Percentiles rank a stretch among this genome's conserved stretches.
phyloP scores from a whole-genome alignment of 768 basidiomycete species.

The Epithele typhae region DNA sequence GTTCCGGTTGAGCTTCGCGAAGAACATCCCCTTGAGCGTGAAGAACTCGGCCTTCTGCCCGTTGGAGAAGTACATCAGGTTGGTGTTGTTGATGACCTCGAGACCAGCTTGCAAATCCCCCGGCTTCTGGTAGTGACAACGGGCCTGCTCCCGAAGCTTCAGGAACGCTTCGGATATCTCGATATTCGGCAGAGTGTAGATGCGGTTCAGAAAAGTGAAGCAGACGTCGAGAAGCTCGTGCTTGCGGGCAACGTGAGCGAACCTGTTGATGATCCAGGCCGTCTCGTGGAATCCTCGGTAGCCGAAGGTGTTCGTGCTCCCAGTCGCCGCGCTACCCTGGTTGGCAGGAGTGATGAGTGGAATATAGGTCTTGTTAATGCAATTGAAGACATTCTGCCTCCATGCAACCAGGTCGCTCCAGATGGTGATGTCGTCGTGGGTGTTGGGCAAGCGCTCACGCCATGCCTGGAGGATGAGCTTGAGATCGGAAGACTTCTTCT shows the following conservation, averaged over 20 bases:
- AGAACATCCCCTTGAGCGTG: slow-evolving; percentile 98
- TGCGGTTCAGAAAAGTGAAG: slow-evolving; percentile 90
- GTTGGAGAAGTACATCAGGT: slow-evolving; percentile 94
- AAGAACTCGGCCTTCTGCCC: slow-evolving; percentile 98
- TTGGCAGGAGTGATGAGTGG: slow-evolving; percentile 67
- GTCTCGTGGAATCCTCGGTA: slow-evolving; percentile 98
- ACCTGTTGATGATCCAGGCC: slow-evolving; percentile 99
- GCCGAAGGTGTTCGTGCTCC: slow-evolving; percentile 75
- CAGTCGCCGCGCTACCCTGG: slow-evolving; percentile 47
- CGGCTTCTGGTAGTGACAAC: slow-evolving; percentile 95
- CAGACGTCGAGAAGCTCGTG: slow-evolving; percentile 96
- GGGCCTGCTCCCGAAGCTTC: slow-evolving; percentile 96
- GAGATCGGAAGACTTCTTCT: slow-evolving; percentile 91
- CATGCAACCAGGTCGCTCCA: slow-evolving; percentile 99
- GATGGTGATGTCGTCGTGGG: slow-evolving; percentile 95
- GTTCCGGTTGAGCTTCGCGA: slow-evolving; percentile 76
- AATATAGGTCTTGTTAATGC: slow-evolving; percentile 94
- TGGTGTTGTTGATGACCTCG: slow-evolving; percentile 99
- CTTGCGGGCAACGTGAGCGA: slow-evolving; percentile 97
- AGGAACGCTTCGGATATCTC: slow-evolving; percentile 99
- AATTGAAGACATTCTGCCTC: slow-evolving; percentile 97
- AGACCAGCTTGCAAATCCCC: slow-evolving; percentile 91
- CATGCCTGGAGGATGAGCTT: slow-evolving; percentile 96
- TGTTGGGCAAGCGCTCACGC: slow-evolving; percentile 94
- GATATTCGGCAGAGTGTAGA: slow-evolving; percentile 98